Evolutionary conservation across 148 eudicot species (phyloP).

Genomic region (Fagopyrum homotropicum): DNA sequence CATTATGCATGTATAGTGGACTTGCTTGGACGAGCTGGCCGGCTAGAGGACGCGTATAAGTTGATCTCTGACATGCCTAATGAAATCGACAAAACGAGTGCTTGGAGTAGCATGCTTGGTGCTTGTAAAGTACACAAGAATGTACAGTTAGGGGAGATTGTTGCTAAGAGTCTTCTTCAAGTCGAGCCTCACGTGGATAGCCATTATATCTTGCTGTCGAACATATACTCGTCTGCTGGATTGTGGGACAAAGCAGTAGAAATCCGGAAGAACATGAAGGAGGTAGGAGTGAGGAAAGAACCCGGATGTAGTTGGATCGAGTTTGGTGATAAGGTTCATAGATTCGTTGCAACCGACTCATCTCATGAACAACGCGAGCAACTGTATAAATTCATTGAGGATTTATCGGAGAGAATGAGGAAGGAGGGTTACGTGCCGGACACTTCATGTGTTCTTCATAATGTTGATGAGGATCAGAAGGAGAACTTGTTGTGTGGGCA

Average conservation of each 20-base stretch:
- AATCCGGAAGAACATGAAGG: slow-evolving; percentile 54
- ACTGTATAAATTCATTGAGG: slow-evolving; percentile 36
- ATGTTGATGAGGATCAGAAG: slow-evolving; percentile 44
- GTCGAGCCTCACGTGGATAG: slow-evolving; percentile 65
- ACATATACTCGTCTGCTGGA: slow-evolving; percentile 63
- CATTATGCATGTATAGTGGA: slow-evolving; percentile 74
- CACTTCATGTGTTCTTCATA: slow-evolving; percentile 62
- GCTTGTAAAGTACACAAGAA: slow-evolving; percentile 72
- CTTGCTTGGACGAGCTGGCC: slow-evolving; percentile 83
- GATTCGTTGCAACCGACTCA: slow-evolving; percentile 58
- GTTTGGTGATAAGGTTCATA: slow-evolving; percentile 52
- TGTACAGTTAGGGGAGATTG: slow-evolving; percentile 63
- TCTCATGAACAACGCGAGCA: slow-evolving; percentile 50
- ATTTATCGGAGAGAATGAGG: slow-evolving; percentile 37
- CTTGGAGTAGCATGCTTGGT: slow-evolving; percentile 83
- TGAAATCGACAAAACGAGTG: slow-evolving; percentile 39
- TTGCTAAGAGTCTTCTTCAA: slow-evolving; percentile 47
- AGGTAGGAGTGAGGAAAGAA: slow-evolving; percentile 67
- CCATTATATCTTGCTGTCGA: slow-evolving; percentile 71
- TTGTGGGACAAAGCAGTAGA: slow-evolving; percentile 63
- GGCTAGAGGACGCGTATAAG: slow-evolving; percentile 47
- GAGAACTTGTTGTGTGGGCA: slow-evolving; percentile 52
- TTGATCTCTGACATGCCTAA: slow-evolving; percentile 53
- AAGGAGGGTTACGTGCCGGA: slow-evolving; percentile 64
- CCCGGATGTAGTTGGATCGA: slow-evolving; percentile 93